Evolutionary conservation across 306 rosid genomes (phyloP).

Genomic region (Styphnolobium japonicum): DNA sequence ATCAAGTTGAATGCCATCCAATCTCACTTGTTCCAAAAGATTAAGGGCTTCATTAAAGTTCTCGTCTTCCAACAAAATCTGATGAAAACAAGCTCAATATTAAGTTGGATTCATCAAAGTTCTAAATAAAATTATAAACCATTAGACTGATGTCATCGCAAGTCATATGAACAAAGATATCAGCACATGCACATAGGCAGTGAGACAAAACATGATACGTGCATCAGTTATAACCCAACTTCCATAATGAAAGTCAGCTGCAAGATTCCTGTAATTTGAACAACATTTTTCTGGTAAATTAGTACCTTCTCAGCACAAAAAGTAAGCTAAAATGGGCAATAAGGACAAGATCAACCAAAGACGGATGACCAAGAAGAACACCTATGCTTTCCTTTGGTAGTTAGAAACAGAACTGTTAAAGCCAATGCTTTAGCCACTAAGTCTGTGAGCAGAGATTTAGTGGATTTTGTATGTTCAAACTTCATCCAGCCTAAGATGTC

Average conservation of each 20-base stretch:
- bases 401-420: neutral
- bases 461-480: neutral
- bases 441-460: neutral
- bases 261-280: neutral
- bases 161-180: neutral
- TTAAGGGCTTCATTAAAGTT: constrained; percentile 54
- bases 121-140: neutral
- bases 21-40: constrained; percentile 63
- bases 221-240: constrained; percentile 14
- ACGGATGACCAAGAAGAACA: neutral
- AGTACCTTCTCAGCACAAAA: constrained; percentile 5
- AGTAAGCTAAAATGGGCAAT: neutral
- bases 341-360: neutral
- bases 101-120: constrained; percentile 12
- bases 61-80: constrained; percentile 64
- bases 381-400: neutral
- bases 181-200: neutral
- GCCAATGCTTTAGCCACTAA: neutral
- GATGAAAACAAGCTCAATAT: constrained; percentile 34
- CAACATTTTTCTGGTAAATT: neutral
- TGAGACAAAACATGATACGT: neutral
- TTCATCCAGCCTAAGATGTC: neutral
- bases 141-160: constrained; percentile 1
- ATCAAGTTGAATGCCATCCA: constrained; percentile 62
- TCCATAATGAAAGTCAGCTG: neutral